Evolutionary conservation across 2,329 filamentous ascomycete genomes (phyloP).

Genomic region (Cylindrodendrum hubeiense): DNA sequence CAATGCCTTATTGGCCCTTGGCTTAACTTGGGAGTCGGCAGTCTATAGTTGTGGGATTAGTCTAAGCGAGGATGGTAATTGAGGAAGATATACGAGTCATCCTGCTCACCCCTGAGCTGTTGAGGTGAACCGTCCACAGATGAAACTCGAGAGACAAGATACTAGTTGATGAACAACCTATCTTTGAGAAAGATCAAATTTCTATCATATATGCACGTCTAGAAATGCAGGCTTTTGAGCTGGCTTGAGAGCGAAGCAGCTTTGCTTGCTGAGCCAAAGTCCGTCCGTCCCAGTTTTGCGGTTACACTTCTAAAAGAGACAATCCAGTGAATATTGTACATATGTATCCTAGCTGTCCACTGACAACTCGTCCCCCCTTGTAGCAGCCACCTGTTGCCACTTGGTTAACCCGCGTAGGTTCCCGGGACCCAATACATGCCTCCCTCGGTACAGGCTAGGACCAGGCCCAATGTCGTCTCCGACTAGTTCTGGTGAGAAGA

Average conservation of each 20-base stretch:
- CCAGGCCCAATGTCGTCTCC: neutral
- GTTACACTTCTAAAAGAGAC: slow-evolving; percentile 1
- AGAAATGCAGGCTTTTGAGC: neutral
- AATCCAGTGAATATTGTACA: slow-evolving; percentile 19
- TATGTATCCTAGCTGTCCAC: neutral
- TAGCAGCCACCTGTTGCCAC: neutral
- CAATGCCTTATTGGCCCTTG: too few species aligned
- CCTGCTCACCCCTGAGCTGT: neutral
- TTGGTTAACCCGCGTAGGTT: neutral
- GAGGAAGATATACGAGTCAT: neutral
- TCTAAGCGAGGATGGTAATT: too few species aligned
- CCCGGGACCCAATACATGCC: too few species aligned
- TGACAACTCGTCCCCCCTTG: neutral
- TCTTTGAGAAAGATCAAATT: neutral
- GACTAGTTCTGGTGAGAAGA: neutral
- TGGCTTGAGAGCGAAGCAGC: neutral
- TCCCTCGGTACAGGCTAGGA: too few species aligned
- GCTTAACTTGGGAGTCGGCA: too few species aligned
- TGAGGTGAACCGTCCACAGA: neutral
- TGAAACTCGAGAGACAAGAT: too few species aligned
- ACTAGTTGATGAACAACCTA: neutral
- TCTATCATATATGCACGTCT: neutral
- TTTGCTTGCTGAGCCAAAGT: neutral
- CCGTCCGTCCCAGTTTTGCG: neutral
- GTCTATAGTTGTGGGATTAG: too few species aligned